phyloP scores from a whole-genome alignment of 2,329 filamentous ascomycete species.

The Fusarium haematococcum region DNA sequence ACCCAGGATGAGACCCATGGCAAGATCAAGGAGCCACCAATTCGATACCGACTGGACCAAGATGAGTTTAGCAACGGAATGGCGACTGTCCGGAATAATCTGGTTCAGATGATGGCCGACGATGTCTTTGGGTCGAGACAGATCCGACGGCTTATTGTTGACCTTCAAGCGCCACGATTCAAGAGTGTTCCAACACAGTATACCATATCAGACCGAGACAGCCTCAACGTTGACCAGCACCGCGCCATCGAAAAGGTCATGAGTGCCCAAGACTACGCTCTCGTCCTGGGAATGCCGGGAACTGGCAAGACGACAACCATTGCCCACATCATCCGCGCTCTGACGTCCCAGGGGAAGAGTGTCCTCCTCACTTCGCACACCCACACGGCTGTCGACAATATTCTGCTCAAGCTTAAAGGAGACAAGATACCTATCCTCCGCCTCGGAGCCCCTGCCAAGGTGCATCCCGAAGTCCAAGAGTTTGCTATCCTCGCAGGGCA shows the following conservation, averaged over 20 bases:
- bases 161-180: conserved; percentile 79
- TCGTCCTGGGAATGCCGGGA: conserved; percentile 98
- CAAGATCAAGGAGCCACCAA: conserved; percentile 64
- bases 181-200: conserved; percentile 74
- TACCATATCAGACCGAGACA: conserved; percentile 69
- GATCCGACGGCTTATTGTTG: conserved; percentile 83
- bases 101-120: conserved; percentile 91
- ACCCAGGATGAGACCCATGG: conserved; percentile 63
- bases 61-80: conserved; percentile 99
- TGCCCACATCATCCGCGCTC: conserved; percentile 92
- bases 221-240: conserved; percentile 88
- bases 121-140: conserved; percentile 76
- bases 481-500: conserved; percentile 85
- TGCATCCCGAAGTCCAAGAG: conserved; percentile 87
- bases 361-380: conserved; percentile 96
- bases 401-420: conserved; percentile 87
- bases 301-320: conserved; percentile 99
- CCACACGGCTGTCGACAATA: conserved; percentile 98
- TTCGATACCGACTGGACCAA: conserved; percentile 90
- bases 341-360: conserved; percentile 90
- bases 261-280: conserved; percentile 92
- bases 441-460: conserved; percentile 85
- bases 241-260: conserved; percentile 94
- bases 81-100: conserved; percentile 92
- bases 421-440: conserved; percentile 84